A percentile compares a stretch with the other conserved stretches of the same genome.
Conservation (phyloP, 2,329 filamentous ascomycete species). For the Ophiostoma triangulosporum region DNA sequence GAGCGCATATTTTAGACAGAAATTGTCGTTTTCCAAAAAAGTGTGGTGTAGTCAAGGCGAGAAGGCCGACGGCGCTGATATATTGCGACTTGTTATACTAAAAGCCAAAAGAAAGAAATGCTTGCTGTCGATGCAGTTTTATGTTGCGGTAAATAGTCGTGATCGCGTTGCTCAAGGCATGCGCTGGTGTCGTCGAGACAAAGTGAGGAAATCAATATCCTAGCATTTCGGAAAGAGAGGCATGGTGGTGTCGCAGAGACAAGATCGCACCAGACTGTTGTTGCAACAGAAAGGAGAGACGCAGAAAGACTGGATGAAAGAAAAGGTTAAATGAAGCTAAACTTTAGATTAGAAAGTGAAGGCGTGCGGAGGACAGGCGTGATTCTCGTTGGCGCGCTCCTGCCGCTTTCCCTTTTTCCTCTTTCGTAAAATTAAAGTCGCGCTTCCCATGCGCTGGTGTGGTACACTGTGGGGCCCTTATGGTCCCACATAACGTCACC, state of each 20-base stretch:
- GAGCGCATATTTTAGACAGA: slow-evolving; percentile 4
- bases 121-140: neutral
- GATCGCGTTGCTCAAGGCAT: neutral
- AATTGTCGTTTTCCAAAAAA: no score
- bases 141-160: no score
- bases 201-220: neutral
- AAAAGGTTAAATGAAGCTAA: neutral
- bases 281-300: neutral
- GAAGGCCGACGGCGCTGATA: no score
- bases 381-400: neutral
- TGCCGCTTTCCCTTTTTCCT: neutral
- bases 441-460: neutral
- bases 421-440: neutral
- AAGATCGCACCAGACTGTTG: neutral
- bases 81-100: neutral
- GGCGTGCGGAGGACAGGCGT: neutral
- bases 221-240: neutral
- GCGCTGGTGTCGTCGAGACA: neutral
- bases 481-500: no score
- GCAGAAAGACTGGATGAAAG: neutral
- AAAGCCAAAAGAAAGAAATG: neutral
- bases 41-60: no score
- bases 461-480: no score
- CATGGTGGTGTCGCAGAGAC: neutral
- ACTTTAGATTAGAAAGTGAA: neutral